A percentile compares a stretch with the other conserved stretches of the same genome.
Evolutionary conservation across 208 protist species (phyloP).

Genomic region (Crithidia acanthocephali): DNA sequence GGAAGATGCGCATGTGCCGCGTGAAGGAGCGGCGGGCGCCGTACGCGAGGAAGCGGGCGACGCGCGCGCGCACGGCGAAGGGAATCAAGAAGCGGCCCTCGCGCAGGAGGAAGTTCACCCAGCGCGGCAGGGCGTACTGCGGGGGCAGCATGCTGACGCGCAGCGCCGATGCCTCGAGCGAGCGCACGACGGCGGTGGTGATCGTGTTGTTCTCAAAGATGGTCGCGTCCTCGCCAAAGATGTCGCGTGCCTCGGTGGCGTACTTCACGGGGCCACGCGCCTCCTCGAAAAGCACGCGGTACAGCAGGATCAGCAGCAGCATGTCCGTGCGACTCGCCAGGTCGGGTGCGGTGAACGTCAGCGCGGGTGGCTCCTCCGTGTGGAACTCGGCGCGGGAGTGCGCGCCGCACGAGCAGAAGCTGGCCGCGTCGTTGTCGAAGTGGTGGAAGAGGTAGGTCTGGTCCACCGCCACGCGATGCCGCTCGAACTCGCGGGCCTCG

Average conservation of each 20-base stretch:
- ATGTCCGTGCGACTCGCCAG: slow-evolving; percentile 58
- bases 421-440: slow-evolving; percentile 60
- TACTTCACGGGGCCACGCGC: slow-evolving; percentile 15
- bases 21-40: slow-evolving; percentile 75
- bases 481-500: slow-evolving; percentile 40
- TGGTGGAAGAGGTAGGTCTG: slow-evolving; percentile 77
- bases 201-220: slow-evolving; percentile 63
- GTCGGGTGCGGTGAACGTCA: slow-evolving; percentile 51
- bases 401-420: slow-evolving; percentile 57
- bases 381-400: slow-evolving; percentile 57
- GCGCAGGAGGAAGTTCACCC: slow-evolving; percentile 78
- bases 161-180: slow-evolving; percentile 77
- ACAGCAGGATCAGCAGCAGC: slow-evolving; percentile 78
- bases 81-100: slow-evolving; percentile 80
- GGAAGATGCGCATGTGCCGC: slow-evolving; percentile 61
- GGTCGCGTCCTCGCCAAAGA: slow-evolving; percentile 30
- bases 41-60: slow-evolving; percentile 83
- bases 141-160: slow-evolving; percentile 78
- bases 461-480: slow-evolving; percentile 24
- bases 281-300: slow-evolving; percentile 39
- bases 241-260: slow-evolving; percentile 22
- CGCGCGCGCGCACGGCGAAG: slow-evolving; percentile 47
- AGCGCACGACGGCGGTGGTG: slow-evolving; percentile 61
- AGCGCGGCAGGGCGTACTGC: slow-evolving; percentile 75
- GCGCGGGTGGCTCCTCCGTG: slow-evolving; percentile 39